Conservation (phyloP, 1,139 yeast genomes). For the Yamadazyma atlantica region DNA sequence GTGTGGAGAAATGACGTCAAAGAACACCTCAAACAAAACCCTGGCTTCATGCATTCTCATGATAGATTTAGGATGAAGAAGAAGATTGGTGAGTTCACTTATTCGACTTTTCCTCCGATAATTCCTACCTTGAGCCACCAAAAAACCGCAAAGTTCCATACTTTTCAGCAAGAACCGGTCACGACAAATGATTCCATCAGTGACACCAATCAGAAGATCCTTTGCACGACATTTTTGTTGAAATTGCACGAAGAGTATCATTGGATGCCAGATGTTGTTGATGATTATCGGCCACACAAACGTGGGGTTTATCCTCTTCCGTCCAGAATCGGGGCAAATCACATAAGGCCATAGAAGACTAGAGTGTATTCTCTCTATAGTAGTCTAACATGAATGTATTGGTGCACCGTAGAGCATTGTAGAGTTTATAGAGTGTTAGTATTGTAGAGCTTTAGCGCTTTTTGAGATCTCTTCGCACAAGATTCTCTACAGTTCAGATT, state of each 20-base stretch:
- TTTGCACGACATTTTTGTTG: constrained; percentile 4
- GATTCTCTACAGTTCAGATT: too few relatives aligned
- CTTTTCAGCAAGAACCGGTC: not conserved
- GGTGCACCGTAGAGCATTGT: too few relatives aligned
- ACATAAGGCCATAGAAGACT: not conserved
- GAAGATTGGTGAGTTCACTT: constrained; percentile 6
- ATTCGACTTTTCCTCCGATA: not conserved
- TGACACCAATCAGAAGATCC: not conserved
- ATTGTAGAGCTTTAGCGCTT: too few relatives aligned
- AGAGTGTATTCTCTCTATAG: too few relatives aligned
- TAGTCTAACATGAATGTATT: too few relatives aligned
- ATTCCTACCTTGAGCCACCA: constrained; percentile 3
- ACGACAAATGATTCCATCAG: constrained; percentile 1
- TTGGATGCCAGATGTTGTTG: constrained; percentile 1
- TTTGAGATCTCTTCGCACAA: too few relatives aligned
- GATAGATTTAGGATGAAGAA: constrained; percentile 2
- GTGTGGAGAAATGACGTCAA: constrained; percentile 1
- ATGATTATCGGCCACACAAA: too few relatives aligned
- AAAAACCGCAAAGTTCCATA: constrained; percentile 5
- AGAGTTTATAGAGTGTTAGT: too few relatives aligned
- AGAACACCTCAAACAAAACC: not conserved
- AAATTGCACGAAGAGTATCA: constrained; percentile 5
- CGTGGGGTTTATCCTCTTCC: not conserved
- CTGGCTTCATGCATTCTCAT: not conserved
- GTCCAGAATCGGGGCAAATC: not conserved